phyloP scores from a whole-genome alignment of 768 basidiomycete genomes.

The Coprinopsis strossmayeri region DNA sequence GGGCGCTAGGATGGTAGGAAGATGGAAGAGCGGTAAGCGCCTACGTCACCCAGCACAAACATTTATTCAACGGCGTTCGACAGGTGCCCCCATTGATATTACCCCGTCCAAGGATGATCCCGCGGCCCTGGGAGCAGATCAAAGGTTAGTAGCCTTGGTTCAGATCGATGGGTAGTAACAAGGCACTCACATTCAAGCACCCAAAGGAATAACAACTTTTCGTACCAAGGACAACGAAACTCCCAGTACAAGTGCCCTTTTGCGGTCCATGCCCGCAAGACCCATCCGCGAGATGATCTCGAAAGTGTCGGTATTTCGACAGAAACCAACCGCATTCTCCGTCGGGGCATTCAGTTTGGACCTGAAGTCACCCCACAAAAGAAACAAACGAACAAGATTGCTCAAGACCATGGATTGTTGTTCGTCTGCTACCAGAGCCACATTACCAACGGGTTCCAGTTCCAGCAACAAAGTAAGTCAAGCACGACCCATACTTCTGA shows the following conservation, averaged over 20 bases:
- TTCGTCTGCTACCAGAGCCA: conserved; percentile 38
- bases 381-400: conserved; percentile 26
- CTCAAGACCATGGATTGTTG: conserved; percentile 39
- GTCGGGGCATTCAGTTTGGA: conserved; percentile 46
- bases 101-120: conserved; percentile 26
- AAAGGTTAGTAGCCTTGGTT: conserved; percentile 21
- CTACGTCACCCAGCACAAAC: conserved; percentile 31
- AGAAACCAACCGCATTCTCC: conserved; percentile 33
- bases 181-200: background rate
- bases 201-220: conserved; percentile 37
- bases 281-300: conserved; percentile 38
- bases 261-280: conserved; percentile 42
- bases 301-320: conserved; percentile 21
- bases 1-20: conserved; percentile 46
- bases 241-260: conserved; percentile 40
- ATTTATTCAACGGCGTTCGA: conserved; percentile 23
- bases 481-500: background rate
- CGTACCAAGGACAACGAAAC: conserved; percentile 26
- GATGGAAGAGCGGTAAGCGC: conserved; percentile 47
- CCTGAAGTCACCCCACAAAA: conserved; percentile 41
- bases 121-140: conserved; percentile 26
- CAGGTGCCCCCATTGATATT: conserved; percentile 26
- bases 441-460: conserved; percentile 33
- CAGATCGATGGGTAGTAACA: too few relatives aligned
- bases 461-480: conserved; percentile 23